Evolutionary conservation across 805 yeast genomes (phyloP).

Genomic region (Yamadazyma philogaea): DNA sequence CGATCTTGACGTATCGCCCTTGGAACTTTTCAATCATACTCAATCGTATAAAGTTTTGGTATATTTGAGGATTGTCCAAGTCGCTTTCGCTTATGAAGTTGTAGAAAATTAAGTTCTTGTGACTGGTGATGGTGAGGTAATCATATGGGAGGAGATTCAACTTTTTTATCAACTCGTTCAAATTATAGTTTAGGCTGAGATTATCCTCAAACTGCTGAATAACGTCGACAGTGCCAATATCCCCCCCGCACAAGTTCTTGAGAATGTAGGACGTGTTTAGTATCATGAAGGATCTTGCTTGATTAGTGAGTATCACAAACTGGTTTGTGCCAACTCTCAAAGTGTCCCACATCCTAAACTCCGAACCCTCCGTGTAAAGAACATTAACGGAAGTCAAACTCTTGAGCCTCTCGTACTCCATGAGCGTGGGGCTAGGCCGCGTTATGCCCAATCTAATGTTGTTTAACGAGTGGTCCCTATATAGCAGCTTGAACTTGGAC

Average conservation of each 20-base stretch:
- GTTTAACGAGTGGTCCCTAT: constrained; percentile 4
- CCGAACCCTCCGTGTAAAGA: constrained; percentile 7
- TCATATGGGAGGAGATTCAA: constrained; percentile 15
- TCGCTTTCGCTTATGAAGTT: constrained; percentile 17
- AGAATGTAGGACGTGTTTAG: constrained; percentile 7
- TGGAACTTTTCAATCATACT: constrained; percentile 4
- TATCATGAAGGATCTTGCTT: constrained; percentile 11
- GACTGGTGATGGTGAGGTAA: constrained; percentile 10
- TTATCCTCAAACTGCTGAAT: constrained; percentile 6
- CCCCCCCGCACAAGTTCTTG: not conserved
- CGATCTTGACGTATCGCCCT: constrained; percentile 4
- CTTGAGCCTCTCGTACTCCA: constrained; percentile 13
- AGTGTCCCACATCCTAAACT: constrained; percentile 13
- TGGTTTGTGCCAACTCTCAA: constrained; percentile 5
- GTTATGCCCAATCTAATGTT: constrained; percentile 13
- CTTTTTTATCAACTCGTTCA: constrained; percentile 10
- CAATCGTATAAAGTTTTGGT: constrained; percentile 13
- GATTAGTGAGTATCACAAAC: constrained; percentile 12
- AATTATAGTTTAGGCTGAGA: constrained; percentile 4
- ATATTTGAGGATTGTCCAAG: constrained; percentile 16
- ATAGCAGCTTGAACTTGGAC: constrained; percentile 9
- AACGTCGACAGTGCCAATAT: not conserved
- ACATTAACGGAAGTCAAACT: constrained; percentile 1
- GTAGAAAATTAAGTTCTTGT: constrained; percentile 12
- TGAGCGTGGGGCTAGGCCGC: constrained; percentile 3